Percentiles rank a stretch among this genome's conserved stretches.
Evolutionary conservation across 257 asterid species (phyloP).

Genomic region (Ligustrum vulgare): DNA sequence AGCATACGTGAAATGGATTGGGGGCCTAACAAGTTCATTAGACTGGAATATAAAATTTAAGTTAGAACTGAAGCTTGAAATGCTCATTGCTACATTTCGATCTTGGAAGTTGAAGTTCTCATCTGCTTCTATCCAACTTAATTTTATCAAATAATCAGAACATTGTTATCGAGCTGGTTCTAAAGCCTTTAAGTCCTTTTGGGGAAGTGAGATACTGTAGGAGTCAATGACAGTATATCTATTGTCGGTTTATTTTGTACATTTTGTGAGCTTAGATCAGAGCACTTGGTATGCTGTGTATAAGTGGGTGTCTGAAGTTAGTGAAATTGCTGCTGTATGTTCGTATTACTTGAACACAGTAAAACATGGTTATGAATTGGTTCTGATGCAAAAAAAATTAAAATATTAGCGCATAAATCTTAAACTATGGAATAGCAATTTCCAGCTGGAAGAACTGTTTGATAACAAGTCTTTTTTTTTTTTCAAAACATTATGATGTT

Average conservation of each 20-base stretch:
- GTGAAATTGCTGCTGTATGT: no score
- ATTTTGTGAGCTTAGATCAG: neutral
- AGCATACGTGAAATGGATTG: no score
- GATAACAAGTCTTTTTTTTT: neutral
- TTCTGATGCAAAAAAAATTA: neutral
- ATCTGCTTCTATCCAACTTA: neutral
- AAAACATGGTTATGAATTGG: neutral
- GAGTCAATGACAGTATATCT: neutral
- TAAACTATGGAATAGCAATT: neutral
- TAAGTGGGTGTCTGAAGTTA: neutral
- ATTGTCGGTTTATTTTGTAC: neutral
- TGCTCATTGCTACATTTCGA: neutral
- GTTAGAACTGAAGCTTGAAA: neutral
- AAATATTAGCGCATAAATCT: neutral
- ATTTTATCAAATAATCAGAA: neutral
- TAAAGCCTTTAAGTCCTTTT: neutral
- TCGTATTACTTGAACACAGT: neutral
- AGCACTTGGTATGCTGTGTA: neutral
- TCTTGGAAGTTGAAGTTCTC: neutral
- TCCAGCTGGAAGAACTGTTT: neutral
- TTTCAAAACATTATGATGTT: neutral
- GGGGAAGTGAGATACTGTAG: no score
- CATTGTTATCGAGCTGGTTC: neutral
- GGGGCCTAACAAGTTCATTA: neutral
- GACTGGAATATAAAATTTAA: neutral